phyloP scores from a whole-genome alignment of 2,329 filamentous ascomycete genomes.

The Penicillium sp. region DNA sequence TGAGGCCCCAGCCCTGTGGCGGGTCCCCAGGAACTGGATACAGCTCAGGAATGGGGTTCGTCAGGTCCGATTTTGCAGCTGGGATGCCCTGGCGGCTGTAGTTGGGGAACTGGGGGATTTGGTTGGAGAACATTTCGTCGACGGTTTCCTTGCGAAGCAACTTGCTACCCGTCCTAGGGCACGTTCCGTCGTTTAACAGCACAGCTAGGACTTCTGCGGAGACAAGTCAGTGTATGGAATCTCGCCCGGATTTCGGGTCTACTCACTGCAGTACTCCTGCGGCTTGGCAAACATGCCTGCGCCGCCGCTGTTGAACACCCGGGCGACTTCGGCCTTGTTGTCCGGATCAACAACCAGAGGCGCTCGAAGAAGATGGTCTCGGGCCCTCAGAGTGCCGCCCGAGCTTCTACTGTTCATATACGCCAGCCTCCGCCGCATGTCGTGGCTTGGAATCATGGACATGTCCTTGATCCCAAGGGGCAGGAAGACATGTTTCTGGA shows the following conservation, averaged over 20 bases:
- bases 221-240: not conserved
- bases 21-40: constrained; percentile 45
- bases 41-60: constrained; percentile 51
- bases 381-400: constrained; percentile 42
- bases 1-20: constrained; percentile 64
- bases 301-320: constrained; percentile 60
- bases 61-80: constrained; percentile 51
- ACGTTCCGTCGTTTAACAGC: constrained; percentile 64
- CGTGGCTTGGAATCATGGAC: constrained; percentile 56
- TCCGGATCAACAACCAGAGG: constrained; percentile 42
- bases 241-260: not conserved
- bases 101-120: constrained; percentile 56
- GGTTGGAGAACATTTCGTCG: constrained; percentile 65
- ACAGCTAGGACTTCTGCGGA: constrained; percentile 55
- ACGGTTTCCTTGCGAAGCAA: constrained; percentile 61
- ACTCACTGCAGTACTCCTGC: constrained; percentile 50
- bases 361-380: constrained; percentile 54
- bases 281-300: constrained; percentile 62
- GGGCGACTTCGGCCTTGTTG: constrained; percentile 44
- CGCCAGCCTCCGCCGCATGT: constrained; percentile 57
- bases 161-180: constrained; percentile 54
- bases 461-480: constrained; percentile 53
- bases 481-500: constrained; percentile 49
- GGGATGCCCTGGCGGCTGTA: constrained; percentile 50
- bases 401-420: constrained; percentile 56